phyloP scores from a whole-genome alignment of 306 rosid genomes.

The Carpinus viminea region DNA sequence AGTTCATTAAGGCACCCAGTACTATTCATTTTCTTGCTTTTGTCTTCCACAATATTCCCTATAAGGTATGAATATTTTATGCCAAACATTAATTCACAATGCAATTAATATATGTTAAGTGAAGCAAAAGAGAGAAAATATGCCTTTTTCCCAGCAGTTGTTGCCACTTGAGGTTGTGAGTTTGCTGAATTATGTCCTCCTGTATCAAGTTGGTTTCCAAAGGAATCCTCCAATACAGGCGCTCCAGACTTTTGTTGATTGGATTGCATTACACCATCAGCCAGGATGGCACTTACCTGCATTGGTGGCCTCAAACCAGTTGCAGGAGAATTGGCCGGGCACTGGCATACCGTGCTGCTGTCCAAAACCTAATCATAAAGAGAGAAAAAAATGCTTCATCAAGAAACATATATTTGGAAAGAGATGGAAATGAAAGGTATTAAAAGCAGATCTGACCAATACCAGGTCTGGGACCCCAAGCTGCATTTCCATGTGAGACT shows the following conservation, averaged over 20 bases:
- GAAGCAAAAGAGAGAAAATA: slow-evolving; percentile 33
- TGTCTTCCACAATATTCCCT: neutral
- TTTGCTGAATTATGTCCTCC: slow-evolving; percentile 45
- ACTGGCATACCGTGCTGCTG: slow-evolving; percentile 67
- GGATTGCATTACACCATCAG: slow-evolving; percentile 43
- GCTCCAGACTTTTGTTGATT: slow-evolving; percentile 58
- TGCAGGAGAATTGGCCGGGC: slow-evolving; percentile 50
- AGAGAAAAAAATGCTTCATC: slow-evolving; percentile 1
- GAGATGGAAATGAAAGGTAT: slow-evolving; percentile 16
- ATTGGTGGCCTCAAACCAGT: slow-evolving; percentile 56
- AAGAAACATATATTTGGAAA: slow-evolving; percentile 18
- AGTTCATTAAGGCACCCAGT: neutral
- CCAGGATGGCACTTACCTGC: slow-evolving; percentile 39
- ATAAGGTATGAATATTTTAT: neutral
- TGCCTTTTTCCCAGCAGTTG: slow-evolving; percentile 56
- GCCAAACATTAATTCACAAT: neutral
- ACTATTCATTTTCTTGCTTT: neutral
- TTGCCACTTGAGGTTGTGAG: slow-evolving; percentile 45
- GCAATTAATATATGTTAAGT: slow-evolving; percentile 20
- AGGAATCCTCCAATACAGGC: slow-evolving; percentile 58
- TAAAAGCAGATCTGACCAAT: slow-evolving; percentile 22
- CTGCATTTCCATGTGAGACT: slow-evolving; percentile 54
- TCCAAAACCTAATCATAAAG: slow-evolving; percentile 60
- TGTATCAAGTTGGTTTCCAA: slow-evolving; percentile 41
- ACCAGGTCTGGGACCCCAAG: slow-evolving; percentile 71